A percentile compares a stretch with the other conserved stretches of the same genome.
These are phyloP conservation scores for Sporothrix euskadiensis DNA, from an alignment of 2,329 filamentous ascomycete species.

Conservation along the genomic window DNA sequence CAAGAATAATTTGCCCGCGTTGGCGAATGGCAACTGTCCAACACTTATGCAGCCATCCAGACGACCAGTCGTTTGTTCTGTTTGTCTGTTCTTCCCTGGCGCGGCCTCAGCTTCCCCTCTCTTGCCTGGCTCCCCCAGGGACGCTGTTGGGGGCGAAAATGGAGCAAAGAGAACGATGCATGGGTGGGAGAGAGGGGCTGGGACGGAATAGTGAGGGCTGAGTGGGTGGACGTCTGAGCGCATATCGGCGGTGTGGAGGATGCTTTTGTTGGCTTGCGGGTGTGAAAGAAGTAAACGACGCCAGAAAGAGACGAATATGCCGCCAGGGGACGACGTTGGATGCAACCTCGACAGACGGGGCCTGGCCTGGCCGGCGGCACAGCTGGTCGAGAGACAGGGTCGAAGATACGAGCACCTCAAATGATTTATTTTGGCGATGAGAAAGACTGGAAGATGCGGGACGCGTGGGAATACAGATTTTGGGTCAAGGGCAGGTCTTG, in stretches of 20 bases:
- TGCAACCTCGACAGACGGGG: background rate
- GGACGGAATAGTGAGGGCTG: background rate
- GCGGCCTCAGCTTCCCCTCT: background rate
- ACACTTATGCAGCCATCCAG: constrained; percentile 20
- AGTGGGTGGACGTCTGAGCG: background rate
- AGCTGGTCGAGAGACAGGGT: background rate
- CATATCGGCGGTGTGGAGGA: background rate
- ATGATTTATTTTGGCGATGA: background rate
- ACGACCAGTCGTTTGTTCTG: background rate
- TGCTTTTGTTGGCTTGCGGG: background rate
- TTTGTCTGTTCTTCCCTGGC: constrained; percentile 4
- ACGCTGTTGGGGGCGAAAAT: background rate
- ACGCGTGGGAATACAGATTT: background rate
- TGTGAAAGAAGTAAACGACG: background rate
- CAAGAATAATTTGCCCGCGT: background rate
- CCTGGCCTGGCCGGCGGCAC: background rate
- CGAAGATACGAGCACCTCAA: background rate
- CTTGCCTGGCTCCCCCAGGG: background rate
- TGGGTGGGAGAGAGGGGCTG: constrained; percentile 12
- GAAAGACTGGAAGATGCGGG: background rate
- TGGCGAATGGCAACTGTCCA: constrained; percentile 19
- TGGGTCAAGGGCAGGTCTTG: background rate
- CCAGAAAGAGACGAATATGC: background rate
- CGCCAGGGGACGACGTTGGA: background rate
- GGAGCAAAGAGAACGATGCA: background rate